Conservation (phyloP, 495 filamentous ascomycete species). For the Xylaria acuta region DNA sequence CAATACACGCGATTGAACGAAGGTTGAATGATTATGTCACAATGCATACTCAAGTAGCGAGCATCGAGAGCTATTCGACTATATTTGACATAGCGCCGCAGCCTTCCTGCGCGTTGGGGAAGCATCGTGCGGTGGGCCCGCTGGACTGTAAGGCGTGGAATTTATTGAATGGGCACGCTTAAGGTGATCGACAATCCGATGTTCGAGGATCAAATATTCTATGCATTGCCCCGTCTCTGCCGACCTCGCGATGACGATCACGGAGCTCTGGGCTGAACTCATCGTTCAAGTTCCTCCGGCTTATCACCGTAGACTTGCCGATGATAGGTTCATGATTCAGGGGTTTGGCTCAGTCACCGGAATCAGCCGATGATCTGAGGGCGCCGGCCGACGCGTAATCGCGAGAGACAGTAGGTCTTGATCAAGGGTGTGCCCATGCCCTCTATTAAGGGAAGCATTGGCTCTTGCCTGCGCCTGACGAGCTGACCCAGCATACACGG, state of each 20-base stretch:
- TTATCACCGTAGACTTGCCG: not conserved
- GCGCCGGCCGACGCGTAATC: not conserved
- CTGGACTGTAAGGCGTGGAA: conserved; percentile 2
- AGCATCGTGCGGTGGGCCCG: conserved; percentile 11
- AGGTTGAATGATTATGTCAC: not conserved
- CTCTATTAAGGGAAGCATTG: not conserved
- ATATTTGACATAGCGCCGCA: conserved; percentile 19
- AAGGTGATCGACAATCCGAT: conserved; percentile 22
- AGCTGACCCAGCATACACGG: not conserved
- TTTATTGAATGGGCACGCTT: conserved; percentile 22
- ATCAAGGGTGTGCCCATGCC: not conserved
- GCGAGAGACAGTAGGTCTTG: not conserved
- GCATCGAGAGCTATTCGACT: not conserved
- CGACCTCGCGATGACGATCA: not conserved
- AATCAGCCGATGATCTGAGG: not conserved
- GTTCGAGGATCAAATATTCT: conserved; percentile 3
- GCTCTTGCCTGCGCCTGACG: not conserved
- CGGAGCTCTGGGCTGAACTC: not conserved
- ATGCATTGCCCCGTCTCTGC: conserved; percentile 2
- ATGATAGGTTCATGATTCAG: not conserved
- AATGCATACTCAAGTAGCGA: conserved; percentile 23
- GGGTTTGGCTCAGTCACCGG: not conserved
- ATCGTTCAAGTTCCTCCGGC: not conserved
- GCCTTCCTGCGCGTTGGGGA: not conserved
- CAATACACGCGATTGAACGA: conserved; percentile 23